These are phyloP conservation scores for Avena atlantica DNA, from an alignment of 176 grass and related monocot species.

Conservation along the genomic window DNA sequence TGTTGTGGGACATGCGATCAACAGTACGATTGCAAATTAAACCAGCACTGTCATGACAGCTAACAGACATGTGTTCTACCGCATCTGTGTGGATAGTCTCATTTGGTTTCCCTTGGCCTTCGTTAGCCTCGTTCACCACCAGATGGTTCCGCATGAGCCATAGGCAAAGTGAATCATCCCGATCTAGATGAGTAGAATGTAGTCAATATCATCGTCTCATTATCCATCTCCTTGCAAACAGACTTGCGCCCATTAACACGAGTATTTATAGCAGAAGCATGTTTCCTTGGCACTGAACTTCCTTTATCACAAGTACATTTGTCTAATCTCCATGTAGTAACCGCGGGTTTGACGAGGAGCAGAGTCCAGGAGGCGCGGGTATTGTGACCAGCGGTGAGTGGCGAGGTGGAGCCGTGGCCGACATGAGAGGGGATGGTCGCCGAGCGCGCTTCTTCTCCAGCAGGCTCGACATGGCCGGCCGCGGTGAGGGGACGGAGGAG, in stretches of 20 bases:
- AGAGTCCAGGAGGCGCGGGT: too few species aligned
- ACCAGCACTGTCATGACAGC: not conserved
- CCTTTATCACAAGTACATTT: conserved; percentile 17
- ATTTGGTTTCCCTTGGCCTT: not conserved
- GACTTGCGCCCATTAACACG: not conserved
- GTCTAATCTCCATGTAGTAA: not conserved
- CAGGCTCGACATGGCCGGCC: too few species aligned
- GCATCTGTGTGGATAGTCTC: not conserved
- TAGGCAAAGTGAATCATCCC: not conserved
- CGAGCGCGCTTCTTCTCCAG: too few species aligned
- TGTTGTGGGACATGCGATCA: conserved; percentile 4
- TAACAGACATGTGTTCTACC: not conserved
- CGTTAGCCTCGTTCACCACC: not conserved
- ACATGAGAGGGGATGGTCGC: too few species aligned
- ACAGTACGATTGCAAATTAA: conserved; percentile 3
- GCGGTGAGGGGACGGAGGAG: too few species aligned
- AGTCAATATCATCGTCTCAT: not conserved
- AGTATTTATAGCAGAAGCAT: conserved; percentile 7
- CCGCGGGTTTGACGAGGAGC: too few species aligned
- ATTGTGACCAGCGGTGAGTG: too few species aligned
- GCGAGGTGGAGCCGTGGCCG: too few species aligned
- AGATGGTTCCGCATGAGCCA: conserved; percentile 1
- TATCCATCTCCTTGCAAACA: not conserved
- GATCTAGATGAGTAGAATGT: not conserved
- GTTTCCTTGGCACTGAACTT: conserved; percentile 10